Percentiles rank a stretch among this genome's conserved stretches.
Conservation (phyloP, 2,329 filamentous ascomycete species). For the Graphilbum fragrans region DNA sequence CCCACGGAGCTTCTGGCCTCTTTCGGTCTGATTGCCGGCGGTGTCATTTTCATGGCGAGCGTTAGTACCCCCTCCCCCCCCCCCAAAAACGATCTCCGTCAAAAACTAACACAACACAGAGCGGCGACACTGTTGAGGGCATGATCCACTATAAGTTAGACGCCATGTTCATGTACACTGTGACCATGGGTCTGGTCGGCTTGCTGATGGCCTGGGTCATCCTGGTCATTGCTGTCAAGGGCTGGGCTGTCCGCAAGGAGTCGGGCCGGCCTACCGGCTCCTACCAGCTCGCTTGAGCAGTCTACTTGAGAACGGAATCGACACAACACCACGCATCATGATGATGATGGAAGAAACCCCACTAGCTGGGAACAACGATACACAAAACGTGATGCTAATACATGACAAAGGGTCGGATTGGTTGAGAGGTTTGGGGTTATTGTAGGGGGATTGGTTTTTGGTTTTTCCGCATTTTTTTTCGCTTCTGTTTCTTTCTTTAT, state of each 20-base stretch:
- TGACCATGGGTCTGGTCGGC: constrained; percentile 72
- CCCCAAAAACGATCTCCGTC: not conserved
- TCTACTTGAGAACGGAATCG: not conserved
- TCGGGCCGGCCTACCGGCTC: constrained; percentile 11
- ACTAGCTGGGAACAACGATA: too few relatives aligned
- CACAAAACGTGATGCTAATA: too few relatives aligned
- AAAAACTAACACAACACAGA: constrained; percentile 28
- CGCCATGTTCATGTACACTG: constrained; percentile 87
- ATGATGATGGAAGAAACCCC: too few relatives aligned
- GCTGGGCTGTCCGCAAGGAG: constrained; percentile 58
- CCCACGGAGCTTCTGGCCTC: constrained; percentile 80
- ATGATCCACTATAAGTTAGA: constrained; percentile 69
- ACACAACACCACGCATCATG: too few relatives aligned
- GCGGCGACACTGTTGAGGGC: constrained; percentile 61
- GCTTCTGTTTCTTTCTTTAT: constrained; percentile 6
- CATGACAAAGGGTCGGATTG: too few relatives aligned
- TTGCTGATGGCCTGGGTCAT: constrained; percentile 80
- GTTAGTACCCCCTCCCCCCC: constrained; percentile 33
- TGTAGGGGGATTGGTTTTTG: too few relatives aligned
- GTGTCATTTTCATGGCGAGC: constrained; percentile 86
- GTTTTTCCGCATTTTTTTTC: not conserved
- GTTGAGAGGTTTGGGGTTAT: too few relatives aligned
- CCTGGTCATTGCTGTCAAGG: constrained; percentile 69
- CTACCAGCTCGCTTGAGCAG: constrained; percentile 8
- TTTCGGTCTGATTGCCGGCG: constrained; percentile 80